phyloP scores from a whole-genome alignment of 345 rosid genomes.

The Populus ilicifolia region DNA sequence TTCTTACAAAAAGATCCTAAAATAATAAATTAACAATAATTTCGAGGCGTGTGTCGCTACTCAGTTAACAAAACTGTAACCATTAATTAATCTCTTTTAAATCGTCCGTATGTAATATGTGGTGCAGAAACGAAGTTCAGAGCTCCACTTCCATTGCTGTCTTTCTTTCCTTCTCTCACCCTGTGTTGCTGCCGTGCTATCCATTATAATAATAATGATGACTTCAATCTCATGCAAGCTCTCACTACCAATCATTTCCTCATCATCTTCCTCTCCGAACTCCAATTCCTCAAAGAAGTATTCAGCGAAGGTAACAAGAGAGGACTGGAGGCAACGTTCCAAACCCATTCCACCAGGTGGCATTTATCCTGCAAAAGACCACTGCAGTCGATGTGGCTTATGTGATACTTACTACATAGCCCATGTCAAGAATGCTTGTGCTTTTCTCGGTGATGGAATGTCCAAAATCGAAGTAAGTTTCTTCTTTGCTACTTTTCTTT shows the following conservation, averaged over 20 bases:
- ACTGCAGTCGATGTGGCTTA: constrained; percentile 93
- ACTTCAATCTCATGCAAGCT: constrained; percentile 38
- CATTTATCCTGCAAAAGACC: constrained; percentile 90
- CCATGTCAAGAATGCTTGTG: constrained; percentile 91
- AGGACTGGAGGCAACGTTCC: constrained; percentile 85
- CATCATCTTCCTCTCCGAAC: constrained; percentile 33
- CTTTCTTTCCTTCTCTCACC: not conserved
- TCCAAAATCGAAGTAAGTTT: constrained; percentile 76
- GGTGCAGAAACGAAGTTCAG: not conserved
- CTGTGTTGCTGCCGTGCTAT: not conserved
- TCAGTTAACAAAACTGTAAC: not conserved
- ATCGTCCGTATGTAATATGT: not conserved
- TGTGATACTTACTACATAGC: constrained; percentile 93
- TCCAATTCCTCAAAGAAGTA: constrained; percentile 27
- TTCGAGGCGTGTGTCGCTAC: not conserved
- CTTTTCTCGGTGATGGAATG: constrained; percentile 96
- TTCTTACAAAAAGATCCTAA: not conserved
- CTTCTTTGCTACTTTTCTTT: not conserved
- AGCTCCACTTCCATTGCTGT: no score
- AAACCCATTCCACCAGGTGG: constrained; percentile 84
- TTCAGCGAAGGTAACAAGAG: constrained; percentile 52
- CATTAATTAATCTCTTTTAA: not conserved
- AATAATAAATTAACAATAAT: not conserved
- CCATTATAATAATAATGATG: constrained; percentile 15
- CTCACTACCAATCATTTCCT: constrained; percentile 33